Percentiles rank a stretch among this genome's conserved stretches.
These are phyloP conservation scores for Chamaenerion angustifolium DNA, from an alignment of 345 rosid genomes.

Conservation along the genomic window DNA sequence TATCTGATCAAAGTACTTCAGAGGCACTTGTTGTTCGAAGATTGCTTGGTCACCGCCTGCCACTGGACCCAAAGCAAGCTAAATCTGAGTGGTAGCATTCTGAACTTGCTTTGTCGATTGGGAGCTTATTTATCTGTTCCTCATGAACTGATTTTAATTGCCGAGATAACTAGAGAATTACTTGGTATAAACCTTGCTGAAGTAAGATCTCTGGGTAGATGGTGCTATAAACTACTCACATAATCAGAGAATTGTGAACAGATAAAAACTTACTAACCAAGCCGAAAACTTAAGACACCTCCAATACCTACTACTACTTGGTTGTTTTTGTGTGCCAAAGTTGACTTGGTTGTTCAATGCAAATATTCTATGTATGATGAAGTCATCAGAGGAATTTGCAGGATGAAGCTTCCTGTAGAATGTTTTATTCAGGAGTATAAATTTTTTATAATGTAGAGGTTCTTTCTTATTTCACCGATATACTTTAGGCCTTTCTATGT, in stretches of 20 bases:
- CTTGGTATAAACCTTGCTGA: too few species aligned
- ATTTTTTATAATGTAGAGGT: background rate
- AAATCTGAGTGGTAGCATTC: conserved; percentile 68
- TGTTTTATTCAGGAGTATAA: background rate
- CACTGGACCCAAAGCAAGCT: conserved; percentile 41
- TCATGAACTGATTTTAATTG: background rate
- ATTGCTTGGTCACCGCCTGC: conserved; percentile 83
- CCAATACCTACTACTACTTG: too few species aligned
- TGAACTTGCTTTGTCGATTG: background rate
- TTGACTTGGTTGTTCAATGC: too few species aligned
- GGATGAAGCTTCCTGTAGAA: too few species aligned
- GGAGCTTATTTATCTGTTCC: background rate
- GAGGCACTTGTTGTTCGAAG: conserved; percentile 86
- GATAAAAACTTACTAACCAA: too few species aligned
- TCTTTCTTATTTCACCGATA: conserved; percentile 6
- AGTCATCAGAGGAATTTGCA: too few species aligned
- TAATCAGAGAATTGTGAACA: too few species aligned
- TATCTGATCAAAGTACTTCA: conserved; percentile 70
- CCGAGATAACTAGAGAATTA: background rate
- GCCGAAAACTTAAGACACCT: too few species aligned
- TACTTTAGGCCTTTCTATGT: conserved; percentile 19
- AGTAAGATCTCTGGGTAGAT: too few species aligned
- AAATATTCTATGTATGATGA: too few species aligned
- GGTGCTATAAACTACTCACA: too few species aligned
- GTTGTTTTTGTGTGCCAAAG: too few species aligned